phyloP scores from a whole-genome alignment of 2,329 filamentous ascomycete species.

The Fusarium hainanense region DNA sequence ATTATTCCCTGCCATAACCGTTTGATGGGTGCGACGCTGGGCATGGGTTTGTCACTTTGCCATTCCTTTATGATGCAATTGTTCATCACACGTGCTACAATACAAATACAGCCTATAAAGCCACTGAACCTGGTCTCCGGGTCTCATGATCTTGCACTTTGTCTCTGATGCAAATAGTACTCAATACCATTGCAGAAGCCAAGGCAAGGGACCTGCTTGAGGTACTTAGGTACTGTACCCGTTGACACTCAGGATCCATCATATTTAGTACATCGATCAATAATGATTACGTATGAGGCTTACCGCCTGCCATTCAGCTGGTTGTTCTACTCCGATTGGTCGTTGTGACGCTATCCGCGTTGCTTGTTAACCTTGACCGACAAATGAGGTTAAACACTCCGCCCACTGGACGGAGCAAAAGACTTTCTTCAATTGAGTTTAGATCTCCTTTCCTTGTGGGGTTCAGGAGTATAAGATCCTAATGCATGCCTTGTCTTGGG shows the following conservation, averaged over 20 bases:
- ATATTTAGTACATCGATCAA: background rate
- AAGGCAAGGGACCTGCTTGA: background rate
- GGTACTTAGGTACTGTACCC: background rate
- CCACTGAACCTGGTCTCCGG: background rate
- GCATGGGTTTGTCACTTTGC: background rate
- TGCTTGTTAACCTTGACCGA: background rate
- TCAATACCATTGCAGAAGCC: background rate
- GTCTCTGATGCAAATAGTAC: background rate
- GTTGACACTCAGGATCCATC: background rate
- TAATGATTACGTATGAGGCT: slow-evolving; percentile 3
- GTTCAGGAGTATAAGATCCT: background rate
- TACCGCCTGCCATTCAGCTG: background rate
- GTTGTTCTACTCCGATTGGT: background rate
- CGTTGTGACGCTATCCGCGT: background rate
- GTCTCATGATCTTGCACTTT: background rate
- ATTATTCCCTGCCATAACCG: slow-evolving; percentile 7
- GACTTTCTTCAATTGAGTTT: background rate
- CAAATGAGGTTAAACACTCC: background rate
- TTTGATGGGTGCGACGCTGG: background rate
- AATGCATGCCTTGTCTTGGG: background rate
- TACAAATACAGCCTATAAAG: background rate
- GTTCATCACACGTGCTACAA: background rate
- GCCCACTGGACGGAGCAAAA: background rate
- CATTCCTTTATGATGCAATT: slow-evolving; percentile 14
- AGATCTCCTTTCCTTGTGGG: background rate